phyloP scores from a whole-genome alignment of 805 yeast species.

The Wickerhamomyces silvicola region DNA sequence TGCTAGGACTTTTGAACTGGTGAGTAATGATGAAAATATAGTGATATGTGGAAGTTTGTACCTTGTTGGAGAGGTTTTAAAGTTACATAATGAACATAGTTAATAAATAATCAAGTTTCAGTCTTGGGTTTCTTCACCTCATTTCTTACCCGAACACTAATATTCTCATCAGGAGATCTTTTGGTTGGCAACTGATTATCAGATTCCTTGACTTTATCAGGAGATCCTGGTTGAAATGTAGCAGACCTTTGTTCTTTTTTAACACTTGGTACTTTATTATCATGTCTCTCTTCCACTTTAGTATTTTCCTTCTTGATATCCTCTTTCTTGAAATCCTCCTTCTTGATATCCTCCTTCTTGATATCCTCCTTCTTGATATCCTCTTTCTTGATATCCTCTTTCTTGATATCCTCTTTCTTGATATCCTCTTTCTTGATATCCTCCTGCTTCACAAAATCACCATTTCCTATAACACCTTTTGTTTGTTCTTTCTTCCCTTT shows the following conservation, averaged over 20 bases:
- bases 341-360: conserved; percentile 6
- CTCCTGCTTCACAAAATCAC: conserved; percentile 1
- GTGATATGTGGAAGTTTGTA: conserved; percentile 71
- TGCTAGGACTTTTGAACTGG: conserved; percentile 20
- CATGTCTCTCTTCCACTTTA: too few relatives aligned
- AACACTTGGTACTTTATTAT: too few relatives aligned
- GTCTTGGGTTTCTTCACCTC: too few relatives aligned
- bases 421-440: conserved; percentile 2
- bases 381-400: conserved; percentile 1
- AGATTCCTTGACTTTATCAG: too few relatives aligned
- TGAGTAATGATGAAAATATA: conserved; percentile 19
- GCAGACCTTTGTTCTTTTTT: too few relatives aligned
- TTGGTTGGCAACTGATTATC: too few relatives aligned
- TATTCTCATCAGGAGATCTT: too few relatives aligned
- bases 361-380: conserved; percentile 4
- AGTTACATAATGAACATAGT: conserved; percentile 29
- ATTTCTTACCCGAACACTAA: too few relatives aligned
- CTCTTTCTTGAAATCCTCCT: conserved; percentile 2
- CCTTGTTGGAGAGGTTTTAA: conserved; percentile 50
- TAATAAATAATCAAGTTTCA: too few relatives aligned
- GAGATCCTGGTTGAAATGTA: too few relatives aligned
- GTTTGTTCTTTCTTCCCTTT: not conserved
- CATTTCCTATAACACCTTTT: conserved; percentile 3
- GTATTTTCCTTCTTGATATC: too few relatives aligned
- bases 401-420: conserved; percentile 5